Evolutionary conservation across 129 eudicot genomes (phyloP), one percentile per base, ranked within the genome.

Genomic region (Cynara cardunculus): DNA sequence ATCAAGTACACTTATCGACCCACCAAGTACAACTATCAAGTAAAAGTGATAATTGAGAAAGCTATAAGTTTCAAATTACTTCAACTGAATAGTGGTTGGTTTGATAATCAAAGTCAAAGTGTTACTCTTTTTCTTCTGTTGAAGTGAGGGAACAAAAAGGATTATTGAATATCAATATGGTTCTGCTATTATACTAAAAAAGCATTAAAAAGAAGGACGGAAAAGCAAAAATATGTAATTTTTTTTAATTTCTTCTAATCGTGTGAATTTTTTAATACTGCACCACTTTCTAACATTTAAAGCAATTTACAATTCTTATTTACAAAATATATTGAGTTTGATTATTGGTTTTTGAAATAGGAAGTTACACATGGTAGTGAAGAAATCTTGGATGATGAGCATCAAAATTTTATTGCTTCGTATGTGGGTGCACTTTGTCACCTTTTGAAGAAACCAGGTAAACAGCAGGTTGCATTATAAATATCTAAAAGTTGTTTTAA

Each of bases 381-480:
- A 41, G 76, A 67, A 35, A 71, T 74, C 37, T 72, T 89, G 87
- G 91, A 85, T 68, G 79, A 77, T 7, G 91, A 86, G 77, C 71
- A 56, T 73, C 77, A 73, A 59, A 85, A 88, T 78, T 87, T 67
- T 75, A 73, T 95, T 44, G 83, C 79, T 7, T 87, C 98, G 1
- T 92, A 84, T 79, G 89, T 92, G 39, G 87, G 82, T 77, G 97
- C 96, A 31, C 88, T 92, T 21, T 89, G 87, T 77, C 93, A 96
- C 81, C 89, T 96, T 44, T 75, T 96, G 75, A 92, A 96, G 88
- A 92, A 90, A 75, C 86, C 90, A 62, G 97, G 99, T 91, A 74
- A 59, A 53, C 39, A 31, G 3, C 62, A 37, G 34, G 19, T 30
- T 74, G 30, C 34, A 8, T n/a, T 77, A 56, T 80, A 71, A 39